Conservation (phyloP, 176 grass and related monocot genomes). For the Cenchrus purpureus region DNA sequence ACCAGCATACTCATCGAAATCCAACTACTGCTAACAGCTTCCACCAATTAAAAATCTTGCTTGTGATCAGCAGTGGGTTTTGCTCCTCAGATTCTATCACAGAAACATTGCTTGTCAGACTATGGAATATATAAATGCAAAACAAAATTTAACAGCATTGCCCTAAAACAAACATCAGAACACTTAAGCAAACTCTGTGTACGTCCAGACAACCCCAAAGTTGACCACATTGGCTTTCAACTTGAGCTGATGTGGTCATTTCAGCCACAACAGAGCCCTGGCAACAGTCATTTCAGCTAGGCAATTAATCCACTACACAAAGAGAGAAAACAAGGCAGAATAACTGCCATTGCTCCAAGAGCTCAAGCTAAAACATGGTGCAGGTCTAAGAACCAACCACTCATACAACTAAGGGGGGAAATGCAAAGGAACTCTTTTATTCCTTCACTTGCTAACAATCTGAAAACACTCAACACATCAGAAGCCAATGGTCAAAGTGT, state of each 20-base stretch:
- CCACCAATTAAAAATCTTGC: constrained; percentile 4
- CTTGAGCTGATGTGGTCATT: neutral
- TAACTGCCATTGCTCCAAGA: neutral
- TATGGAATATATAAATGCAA: neutral
- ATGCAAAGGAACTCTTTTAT: neutral
- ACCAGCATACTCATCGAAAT: constrained; percentile 25
- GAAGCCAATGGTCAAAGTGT: neutral
- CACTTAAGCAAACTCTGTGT: neutral
- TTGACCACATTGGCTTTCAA: neutral
- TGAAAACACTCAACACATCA: constrained; percentile 8
- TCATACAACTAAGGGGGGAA: neutral
- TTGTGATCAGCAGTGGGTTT: neutral
- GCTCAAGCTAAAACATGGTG: neutral
- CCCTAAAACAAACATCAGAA: neutral
- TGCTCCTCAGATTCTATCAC: constrained; percentile 8
- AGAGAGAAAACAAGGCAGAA: neutral
- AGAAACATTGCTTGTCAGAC: neutral
- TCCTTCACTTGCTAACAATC: neutral
- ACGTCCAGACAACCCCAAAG: neutral
- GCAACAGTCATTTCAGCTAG: neutral
- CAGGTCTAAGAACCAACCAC: constrained; percentile 3
- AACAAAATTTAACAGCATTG: neutral
- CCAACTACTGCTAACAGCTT: constrained; percentile 11
- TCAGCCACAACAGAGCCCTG: neutral
- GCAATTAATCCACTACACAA: neutral